Percentiles rank a stretch among this genome's conserved stretches.
Conservation (phyloP, 2,329 filamentous ascomycete species). For the Cytospora leucostoma region DNA sequence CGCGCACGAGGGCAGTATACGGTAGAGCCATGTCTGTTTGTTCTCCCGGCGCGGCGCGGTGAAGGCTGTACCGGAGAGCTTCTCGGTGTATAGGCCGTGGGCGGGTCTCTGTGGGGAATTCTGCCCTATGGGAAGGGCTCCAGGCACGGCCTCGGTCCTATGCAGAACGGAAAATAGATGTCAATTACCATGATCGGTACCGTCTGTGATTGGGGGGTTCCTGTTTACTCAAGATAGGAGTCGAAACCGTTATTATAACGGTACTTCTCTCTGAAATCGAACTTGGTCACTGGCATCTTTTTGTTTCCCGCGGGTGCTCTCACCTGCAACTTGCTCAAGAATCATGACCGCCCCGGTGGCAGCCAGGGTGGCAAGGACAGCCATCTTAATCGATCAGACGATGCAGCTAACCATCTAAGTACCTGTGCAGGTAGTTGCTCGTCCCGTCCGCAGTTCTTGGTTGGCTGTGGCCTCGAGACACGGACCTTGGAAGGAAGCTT, state of each 20-base stretch:
- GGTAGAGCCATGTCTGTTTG: slow-evolving; percentile 72
- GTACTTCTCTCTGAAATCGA: slow-evolving; percentile 60
- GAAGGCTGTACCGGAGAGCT: slow-evolving; percentile 72
- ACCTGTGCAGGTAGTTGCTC: not conserved
- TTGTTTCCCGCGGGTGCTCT: not conserved
- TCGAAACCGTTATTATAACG: slow-evolving; percentile 78
- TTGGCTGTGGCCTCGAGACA: slow-evolving; percentile 13
- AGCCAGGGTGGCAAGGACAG: not conserved
- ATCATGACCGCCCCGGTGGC: not conserved
- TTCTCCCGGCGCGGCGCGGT: slow-evolving; percentile 69
- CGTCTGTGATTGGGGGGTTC: not conserved
- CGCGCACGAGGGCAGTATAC: slow-evolving; percentile 65
- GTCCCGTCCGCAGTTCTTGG: slow-evolving; percentile 5
- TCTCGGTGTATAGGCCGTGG: slow-evolving; percentile 80
- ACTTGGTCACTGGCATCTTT: slow-evolving; percentile 53
- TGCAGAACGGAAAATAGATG: not conserved
- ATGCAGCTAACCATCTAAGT: not conserved
- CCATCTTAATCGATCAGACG: slow-evolving; percentile 11
- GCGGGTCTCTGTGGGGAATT: slow-evolving; percentile 83
- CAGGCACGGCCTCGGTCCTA: slow-evolving; percentile 75
- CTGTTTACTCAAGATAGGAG: slow-evolving; percentile 71
- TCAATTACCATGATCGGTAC: not conserved
- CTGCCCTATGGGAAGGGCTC: slow-evolving; percentile 70
- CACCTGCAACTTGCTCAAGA: not conserved
- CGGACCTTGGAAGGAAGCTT: not conserved